Evolutionary conservation across 2,329 filamentous ascomycete species (phyloP).

Genomic region (Hypoxylon sp.): DNA sequence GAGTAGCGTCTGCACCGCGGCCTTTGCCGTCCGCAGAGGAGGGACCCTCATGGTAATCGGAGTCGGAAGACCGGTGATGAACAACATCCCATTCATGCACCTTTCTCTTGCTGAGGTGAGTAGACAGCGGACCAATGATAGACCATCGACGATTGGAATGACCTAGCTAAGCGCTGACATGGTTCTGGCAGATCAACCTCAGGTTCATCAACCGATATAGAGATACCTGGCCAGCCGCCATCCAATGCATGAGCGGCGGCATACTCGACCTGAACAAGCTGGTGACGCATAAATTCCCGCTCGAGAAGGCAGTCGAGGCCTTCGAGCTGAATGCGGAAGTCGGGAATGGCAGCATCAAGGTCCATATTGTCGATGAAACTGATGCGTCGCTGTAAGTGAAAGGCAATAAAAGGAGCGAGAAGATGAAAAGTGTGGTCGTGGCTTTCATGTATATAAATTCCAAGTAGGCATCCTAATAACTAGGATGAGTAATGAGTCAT

Average conservation of each 20-base stretch:
- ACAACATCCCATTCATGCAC: constrained; percentile 73
- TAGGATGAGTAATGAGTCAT: constrained; percentile 8
- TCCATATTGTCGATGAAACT: constrained; percentile 63
- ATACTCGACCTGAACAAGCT: constrained; percentile 68
- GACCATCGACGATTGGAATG: background rate
- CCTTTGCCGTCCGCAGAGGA: constrained; percentile 63
- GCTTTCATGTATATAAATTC: constrained; percentile 20
- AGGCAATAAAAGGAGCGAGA: background rate
- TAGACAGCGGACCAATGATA: background rate
- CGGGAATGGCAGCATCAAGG: constrained; percentile 64
- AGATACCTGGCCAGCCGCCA: constrained; percentile 73
- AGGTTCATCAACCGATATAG: constrained; percentile 76
- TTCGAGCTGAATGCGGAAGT: constrained; percentile 61
- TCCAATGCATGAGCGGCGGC: constrained; percentile 65
- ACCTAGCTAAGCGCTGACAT: constrained; percentile 19
- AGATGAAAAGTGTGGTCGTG: background rate
- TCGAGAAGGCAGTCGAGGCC: constrained; percentile 68
- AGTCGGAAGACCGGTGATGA: constrained; percentile 67
- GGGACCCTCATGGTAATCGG: constrained; percentile 71
- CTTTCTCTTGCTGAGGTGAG: constrained; percentile 65
- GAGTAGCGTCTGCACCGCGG: constrained; percentile 66
- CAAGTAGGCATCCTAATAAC: constrained; percentile 13
- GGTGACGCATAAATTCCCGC: constrained; percentile 68
- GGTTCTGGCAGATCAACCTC: constrained; percentile 64
- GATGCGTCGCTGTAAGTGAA: constrained; percentile 35